Evolutionary conservation across 345 rosid genomes (phyloP), one percentile per base, ranked within the genome.

Genomic region (Lumnitzera racemosa): DNA sequence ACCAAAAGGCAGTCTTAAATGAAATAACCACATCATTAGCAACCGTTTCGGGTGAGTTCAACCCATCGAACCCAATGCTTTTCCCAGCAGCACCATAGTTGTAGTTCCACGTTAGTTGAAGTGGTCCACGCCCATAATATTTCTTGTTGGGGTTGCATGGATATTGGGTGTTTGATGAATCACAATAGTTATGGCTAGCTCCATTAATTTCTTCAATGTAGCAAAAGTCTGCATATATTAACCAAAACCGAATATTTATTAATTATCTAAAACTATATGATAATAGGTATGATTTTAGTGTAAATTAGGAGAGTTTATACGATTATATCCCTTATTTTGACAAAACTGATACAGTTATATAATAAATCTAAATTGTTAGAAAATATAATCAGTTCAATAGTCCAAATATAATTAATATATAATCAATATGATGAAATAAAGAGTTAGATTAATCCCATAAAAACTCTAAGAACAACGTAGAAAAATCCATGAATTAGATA

Each of bases 151-250:
- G 75, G 15, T 70, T 73, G 70, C 96, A 89, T 53, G 86, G 87
- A 67, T 76, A 89, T 43, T 76, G 74, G 2, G 70, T 66, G 72
- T 66, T 68, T 23, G 2, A 15, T 47, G 63, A 60, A 51, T 85
- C 76, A 65, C 90, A 82, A 15, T 66, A 80, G 72, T 84, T 59
- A 24, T 49, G 74, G 0, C 82, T 63, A n/a, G 89, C 67, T 29
- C 86, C 88, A 24, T 84, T 56, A 3, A 68, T 71, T 51, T 89
- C 94, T 71, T 89, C 87, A 31, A 78, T 75, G 54, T 61, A 61
- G 76, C 94, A 89, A 48, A 86, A 89, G 53, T 74, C 94, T 89
- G 78, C 64, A 62, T 41, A 51, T 20, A 51, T 11, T 58, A 68
- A 61, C 47, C 25, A 8, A 53, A 5, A 27, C 4, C 5, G 31